These are phyloP conservation scores for Trifolium fragiferum DNA, from an alignment of 306 rosid species.

Conservation along the genomic window DNA sequence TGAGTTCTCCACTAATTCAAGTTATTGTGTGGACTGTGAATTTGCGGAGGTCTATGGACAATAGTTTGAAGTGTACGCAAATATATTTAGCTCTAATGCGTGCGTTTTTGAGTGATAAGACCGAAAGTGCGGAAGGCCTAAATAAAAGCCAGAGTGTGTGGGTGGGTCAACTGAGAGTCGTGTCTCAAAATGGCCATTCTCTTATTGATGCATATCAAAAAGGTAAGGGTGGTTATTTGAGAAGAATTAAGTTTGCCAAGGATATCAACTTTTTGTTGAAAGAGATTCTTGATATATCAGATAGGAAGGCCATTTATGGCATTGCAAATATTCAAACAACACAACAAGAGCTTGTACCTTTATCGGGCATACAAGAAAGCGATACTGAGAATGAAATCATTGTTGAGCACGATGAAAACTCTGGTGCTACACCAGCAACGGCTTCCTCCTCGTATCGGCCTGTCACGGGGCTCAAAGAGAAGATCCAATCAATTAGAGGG, in stretches of 20 bases:
- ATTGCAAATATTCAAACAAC: constrained; percentile 29
- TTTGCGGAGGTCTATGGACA: not conserved
- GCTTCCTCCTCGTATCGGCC: not conserved
- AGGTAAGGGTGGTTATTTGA: not conserved
- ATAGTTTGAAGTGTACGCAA: not conserved
- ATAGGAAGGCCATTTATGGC: constrained; percentile 30
- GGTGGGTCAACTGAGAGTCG: constrained; percentile 20
- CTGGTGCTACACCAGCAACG: not conserved
- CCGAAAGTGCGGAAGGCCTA: not conserved
- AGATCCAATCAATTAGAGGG: constrained; percentile 9
- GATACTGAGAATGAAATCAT: not conserved
- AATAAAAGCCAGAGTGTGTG: constrained; percentile 35
- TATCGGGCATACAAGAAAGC: constrained; percentile 5
- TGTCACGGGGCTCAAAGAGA: not conserved
- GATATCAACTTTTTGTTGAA: not conserved
- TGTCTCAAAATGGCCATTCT: constrained; percentile 6
- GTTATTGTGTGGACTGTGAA: not conserved
- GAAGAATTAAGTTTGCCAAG: not conserved
- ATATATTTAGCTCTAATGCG: not conserved
- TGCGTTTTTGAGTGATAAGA: not conserved
- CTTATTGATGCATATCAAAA: not conserved
- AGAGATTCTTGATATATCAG: not conserved
- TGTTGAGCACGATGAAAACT: not conserved
- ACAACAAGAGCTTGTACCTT: not conserved
- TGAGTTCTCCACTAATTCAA: not conserved